These are phyloP conservation scores for Verticillium longisporum DNA, from an alignment of 2,329 filamentous ascomycete species.

Conservation along the genomic window DNA sequence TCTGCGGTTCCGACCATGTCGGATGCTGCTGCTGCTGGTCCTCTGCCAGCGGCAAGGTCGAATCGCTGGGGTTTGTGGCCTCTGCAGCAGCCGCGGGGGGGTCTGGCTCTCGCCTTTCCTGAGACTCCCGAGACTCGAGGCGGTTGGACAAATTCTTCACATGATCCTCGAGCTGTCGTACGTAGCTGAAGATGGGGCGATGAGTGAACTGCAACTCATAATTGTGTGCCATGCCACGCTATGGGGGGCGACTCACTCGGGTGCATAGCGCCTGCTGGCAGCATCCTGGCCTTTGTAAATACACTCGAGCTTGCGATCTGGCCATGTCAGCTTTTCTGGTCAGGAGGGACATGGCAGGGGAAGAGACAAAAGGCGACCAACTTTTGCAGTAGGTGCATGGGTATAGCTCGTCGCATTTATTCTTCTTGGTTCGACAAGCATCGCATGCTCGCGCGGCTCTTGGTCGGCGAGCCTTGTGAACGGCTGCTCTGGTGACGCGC, in stretches of 20 bases:
- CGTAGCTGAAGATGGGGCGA: slow-evolving; percentile 12
- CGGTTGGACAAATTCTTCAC: slow-evolving; percentile 12
- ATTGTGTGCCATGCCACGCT: neutral
- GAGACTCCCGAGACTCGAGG: neutral
- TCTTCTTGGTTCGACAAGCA: slow-evolving; percentile 56
- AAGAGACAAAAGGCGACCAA: slow-evolving; percentile 15
- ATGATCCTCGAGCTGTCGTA: slow-evolving; percentile 15
- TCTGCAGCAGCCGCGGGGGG: neutral
- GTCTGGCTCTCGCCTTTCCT: neutral
- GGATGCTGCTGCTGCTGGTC: neutral
- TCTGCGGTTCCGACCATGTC: neutral
- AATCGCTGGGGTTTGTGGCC: neutral
- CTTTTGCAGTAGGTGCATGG: slow-evolving; percentile 34
- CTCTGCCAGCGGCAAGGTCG: neutral
- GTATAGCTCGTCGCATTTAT: slow-evolving; percentile 40
- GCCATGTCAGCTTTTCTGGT: neutral
- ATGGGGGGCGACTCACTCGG: slow-evolving; percentile 12
- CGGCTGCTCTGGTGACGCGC: neutral
- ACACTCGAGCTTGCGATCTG: slow-evolving; percentile 17
- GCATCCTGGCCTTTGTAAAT: slow-evolving; percentile 18
- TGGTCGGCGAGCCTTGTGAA: slow-evolving; percentile 8
- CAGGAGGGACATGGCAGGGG: neutral
- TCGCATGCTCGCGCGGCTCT: slow-evolving; percentile 43
- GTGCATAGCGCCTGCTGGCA: slow-evolving; percentile 12
- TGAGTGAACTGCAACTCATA: neutral